Evolutionary conservation across 768 basidiomycete genomes (phyloP).

Genomic region (Podaxis sp.): DNA sequence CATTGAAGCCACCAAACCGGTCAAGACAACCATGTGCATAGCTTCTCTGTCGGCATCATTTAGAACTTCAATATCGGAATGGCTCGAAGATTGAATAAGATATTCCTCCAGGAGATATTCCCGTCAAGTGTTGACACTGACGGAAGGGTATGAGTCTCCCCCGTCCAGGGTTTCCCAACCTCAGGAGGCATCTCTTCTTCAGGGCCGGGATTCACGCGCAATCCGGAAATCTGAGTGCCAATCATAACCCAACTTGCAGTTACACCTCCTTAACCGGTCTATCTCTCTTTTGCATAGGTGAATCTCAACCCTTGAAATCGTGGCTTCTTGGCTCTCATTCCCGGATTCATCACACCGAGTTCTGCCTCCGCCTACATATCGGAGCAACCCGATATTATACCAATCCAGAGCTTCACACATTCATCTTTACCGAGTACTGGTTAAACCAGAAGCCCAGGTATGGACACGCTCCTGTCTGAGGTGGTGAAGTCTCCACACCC

Average conservation of each 20-base stretch:
- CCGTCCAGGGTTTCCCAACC: not conserved
- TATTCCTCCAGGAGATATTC: not conserved
- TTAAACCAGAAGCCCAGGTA: no score
- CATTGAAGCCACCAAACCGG: no score
- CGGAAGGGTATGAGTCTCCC: not conserved
- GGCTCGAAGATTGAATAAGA: not conserved
- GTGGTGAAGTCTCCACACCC: no score
- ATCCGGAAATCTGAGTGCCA: conserved; percentile 1
- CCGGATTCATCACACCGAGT: not conserved
- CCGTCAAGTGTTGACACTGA: no score
- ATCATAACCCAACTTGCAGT: conserved; percentile 1
- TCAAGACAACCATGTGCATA: no score
- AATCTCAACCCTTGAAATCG: not conserved
- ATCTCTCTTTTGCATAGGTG: not conserved
- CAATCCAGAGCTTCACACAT: no score
- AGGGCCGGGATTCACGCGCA: not conserved
- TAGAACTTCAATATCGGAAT: not conserved
- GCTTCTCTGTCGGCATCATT: no score
- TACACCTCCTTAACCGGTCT: not conserved
- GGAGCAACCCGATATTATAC: not conserved
- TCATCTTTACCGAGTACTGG: no score
- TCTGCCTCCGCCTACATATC: not conserved
- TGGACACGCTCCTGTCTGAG: no score
- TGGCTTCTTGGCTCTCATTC: not conserved
- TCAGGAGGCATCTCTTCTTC: not conserved